phyloP scores from a whole-genome alignment of 768 basidiomycete species.

The Mycena vitilis region DNA sequence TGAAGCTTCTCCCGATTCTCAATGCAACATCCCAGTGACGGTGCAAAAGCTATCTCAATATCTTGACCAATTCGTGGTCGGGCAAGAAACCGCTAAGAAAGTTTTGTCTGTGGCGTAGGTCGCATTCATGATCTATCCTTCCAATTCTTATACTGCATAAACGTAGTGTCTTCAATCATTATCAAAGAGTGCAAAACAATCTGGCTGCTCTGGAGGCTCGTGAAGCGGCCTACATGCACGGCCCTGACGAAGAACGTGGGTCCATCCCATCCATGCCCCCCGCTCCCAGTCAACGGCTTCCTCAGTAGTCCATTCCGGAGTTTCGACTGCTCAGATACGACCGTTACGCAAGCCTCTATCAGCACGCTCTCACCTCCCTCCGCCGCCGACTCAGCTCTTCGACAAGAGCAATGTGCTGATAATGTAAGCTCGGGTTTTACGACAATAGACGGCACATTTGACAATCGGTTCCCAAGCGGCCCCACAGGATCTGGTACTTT shows the following conservation, averaged over 20 bases:
- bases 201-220: slow-evolving; percentile 59
- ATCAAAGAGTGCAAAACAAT: slow-evolving; percentile 87
- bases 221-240: slow-evolving; percentile 32
- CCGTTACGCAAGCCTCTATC: slow-evolving; percentile 63
- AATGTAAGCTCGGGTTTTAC: slow-evolving; percentile 62
- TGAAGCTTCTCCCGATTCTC: not conserved
- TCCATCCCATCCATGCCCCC: not conserved
- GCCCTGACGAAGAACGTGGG: slow-evolving; percentile 36
- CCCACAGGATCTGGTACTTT: slow-evolving; percentile 85
- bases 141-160: slow-evolving; percentile 2
- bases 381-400: slow-evolving; percentile 67
- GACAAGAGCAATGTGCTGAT: slow-evolving; percentile 98
- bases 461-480: slow-evolving; percentile 58
- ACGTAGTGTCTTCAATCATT: slow-evolving; percentile 91
- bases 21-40: not conserved
- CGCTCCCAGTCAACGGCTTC: slow-evolving; percentile 8
- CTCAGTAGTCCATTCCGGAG: slow-evolving; percentile 49
- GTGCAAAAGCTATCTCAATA: slow-evolving; percentile 78
- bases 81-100: slow-evolving; percentile 94
- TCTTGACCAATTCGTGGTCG: slow-evolving; percentile 90
- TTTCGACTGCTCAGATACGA: slow-evolving; percentile 69
- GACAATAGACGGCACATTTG: not conserved
- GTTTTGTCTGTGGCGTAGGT: slow-evolving; percentile 93
- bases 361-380: slow-evolving; percentile 51
- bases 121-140: slow-evolving; percentile 3